These are phyloP conservation scores for Phoenix roebelenii DNA, from an alignment of 176 grass and related monocot genomes.

Conservation along the genomic window DNA sequence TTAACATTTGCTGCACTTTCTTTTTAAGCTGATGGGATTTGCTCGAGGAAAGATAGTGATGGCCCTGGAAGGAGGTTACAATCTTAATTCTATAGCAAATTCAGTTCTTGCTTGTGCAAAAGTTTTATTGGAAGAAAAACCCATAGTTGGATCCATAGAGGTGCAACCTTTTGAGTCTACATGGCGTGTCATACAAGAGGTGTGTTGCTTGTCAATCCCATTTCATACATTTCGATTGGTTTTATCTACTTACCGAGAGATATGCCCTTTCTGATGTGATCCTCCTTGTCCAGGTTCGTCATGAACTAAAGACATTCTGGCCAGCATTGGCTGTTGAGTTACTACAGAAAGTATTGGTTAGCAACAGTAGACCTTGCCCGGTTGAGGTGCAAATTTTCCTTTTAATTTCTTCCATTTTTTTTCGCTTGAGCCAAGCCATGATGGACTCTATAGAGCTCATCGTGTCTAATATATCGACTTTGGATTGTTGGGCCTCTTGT, in stretches of 20 bases:
- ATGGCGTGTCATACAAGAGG: conserved; percentile 74
- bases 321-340: conserved; percentile 53
- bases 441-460: no score
- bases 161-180: conserved; percentile 62
- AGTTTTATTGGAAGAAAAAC: conserved; percentile 69
- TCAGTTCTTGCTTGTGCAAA: conserved; percentile 78
- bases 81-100: conserved; percentile 80
- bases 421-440: neutral
- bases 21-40: conserved; percentile 64
- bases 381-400: conserved; percentile 31
- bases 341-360: conserved; percentile 37
- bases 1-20: neutral
- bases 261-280: neutral
- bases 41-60: conserved; percentile 87
- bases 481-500: conserved; percentile 1
- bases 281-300: conserved; percentile 51
- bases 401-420: conserved; percentile 19
- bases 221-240: conserved; percentile 18
- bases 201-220: conserved; percentile 29
- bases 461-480: no score
- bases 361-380: conserved; percentile 25
- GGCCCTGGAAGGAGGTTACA: conserved; percentile 95
- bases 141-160: conserved; percentile 24
- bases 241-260: conserved; percentile 15
- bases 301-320: conserved; percentile 87